Evolutionary conservation across 305 asterid genomes (phyloP).

Genomic region (Ilex paraguariensis): DNA sequence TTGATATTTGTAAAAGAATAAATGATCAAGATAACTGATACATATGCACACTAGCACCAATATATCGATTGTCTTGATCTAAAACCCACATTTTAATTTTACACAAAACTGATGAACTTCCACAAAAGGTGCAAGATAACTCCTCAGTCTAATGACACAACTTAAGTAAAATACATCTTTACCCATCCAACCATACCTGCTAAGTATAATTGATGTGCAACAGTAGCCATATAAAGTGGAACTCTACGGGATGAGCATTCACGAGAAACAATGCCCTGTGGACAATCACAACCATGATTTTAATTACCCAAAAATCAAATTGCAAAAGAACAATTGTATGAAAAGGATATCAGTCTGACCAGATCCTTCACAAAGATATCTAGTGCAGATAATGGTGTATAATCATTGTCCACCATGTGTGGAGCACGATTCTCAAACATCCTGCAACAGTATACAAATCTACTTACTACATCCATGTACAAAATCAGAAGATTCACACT

Average conservation of each 20-base stretch:
- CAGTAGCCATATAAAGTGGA: constrained; percentile 82
- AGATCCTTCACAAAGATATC: constrained; percentile 98
- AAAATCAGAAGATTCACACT: neutral
- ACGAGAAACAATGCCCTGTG: constrained; percentile 94
- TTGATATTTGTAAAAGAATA: neutral
- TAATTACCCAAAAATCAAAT: neutral
- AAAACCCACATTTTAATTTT: neutral
- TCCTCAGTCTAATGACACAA: neutral
- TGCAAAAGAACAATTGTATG: neutral
- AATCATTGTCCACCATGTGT: constrained; percentile 93
- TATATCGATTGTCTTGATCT: no score
- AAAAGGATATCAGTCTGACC: constrained; percentile 39
- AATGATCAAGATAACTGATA: neutral
- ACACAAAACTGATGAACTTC: neutral
- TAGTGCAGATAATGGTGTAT: constrained; percentile 93
- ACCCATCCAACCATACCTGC: constrained; percentile 48
- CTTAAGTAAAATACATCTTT: neutral
- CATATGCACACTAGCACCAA: no score
- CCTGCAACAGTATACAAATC: constrained; percentile 43
- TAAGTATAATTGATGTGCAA: constrained; percentile 85
- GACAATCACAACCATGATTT: constrained; percentile 1
- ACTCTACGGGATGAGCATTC: constrained; percentile 73
- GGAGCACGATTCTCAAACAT: constrained; percentile 98
- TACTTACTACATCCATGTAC: constrained; percentile 9
- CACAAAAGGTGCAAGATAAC: no score